A percentile compares a stretch with the other conserved stretches of the same genome.
Conservation (phyloP, 371 early-diverging fungal genomes). For the Haplosporangium sp. region DNA sequence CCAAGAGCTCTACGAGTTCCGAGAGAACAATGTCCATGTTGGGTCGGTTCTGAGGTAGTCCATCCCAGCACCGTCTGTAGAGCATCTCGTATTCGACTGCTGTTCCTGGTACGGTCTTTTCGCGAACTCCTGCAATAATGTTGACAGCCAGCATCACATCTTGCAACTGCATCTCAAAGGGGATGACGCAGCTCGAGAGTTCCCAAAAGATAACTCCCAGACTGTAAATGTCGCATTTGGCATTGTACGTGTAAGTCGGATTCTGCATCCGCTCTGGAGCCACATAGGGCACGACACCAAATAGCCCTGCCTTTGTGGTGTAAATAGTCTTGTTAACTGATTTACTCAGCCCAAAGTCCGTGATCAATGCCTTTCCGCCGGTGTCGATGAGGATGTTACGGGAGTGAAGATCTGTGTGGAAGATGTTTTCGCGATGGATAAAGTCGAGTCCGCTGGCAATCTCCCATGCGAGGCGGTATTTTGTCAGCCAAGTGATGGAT, state of each 20-base stretch:
- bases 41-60: conserved; percentile 30
- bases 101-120: conserved; percentile 37
- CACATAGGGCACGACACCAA: conserved; percentile 50
- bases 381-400: conserved; percentile 47
- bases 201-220: conserved; percentile 56
- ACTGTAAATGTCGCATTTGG: conserved; percentile 47
- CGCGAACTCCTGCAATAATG: conserved; percentile 39
- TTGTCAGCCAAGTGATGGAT: conserved; percentile 36
- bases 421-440: conserved; percentile 42
- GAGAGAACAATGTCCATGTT: conserved; percentile 20
- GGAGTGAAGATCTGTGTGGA: conserved; percentile 39
- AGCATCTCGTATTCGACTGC: conserved; percentile 37
- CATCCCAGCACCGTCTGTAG: conserved; percentile 49
- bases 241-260: conserved; percentile 22
- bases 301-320: conserved; percentile 2
- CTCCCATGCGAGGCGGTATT: conserved; percentile 29
- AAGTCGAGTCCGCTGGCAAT: conserved; percentile 25
- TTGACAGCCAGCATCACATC: conserved; percentile 30
- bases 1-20: conserved; percentile 8
- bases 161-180: conserved; percentile 17
- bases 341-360: conserved; percentile 42
- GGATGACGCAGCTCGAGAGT: conserved; percentile 22
- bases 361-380: conserved; percentile 40
- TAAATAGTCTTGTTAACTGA: conserved; percentile 3
- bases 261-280: conserved; percentile 49